phyloP scores from a whole-genome alignment of 2,329 filamentous ascomycete species.

The Coniochaeta sp. region DNA sequence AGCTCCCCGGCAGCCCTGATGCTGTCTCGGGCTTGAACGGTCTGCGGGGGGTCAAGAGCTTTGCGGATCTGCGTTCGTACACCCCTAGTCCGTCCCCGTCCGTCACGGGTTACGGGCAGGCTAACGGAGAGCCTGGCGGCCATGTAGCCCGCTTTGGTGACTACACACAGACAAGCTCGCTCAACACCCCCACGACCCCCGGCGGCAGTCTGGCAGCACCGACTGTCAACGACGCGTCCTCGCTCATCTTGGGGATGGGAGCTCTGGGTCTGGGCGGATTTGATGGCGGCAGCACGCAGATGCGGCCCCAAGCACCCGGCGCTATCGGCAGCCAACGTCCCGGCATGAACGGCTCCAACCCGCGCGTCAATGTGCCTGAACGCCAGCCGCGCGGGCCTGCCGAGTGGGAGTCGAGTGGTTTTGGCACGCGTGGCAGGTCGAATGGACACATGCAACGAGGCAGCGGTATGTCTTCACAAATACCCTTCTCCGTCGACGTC shows the following conservation, averaged over 20 bases:
- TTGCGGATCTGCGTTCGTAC: conserved; percentile 90
- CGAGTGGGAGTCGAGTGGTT: conserved; percentile 51
- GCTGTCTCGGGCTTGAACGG: conserved; percentile 61
- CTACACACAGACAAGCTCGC: conserved; percentile 28
- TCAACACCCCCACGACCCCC: conserved; percentile 30
- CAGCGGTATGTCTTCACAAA: conserved; percentile 40
- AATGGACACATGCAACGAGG: conserved; percentile 57
- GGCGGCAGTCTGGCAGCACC: conserved; percentile 18
- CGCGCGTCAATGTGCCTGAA: conserved; percentile 43
- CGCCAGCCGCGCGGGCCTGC: conserved; percentile 56
- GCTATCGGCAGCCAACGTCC: conserved; percentile 61
- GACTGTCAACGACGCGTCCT: conserved; percentile 19
- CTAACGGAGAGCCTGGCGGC: conserved; percentile 18
- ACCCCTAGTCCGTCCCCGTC: conserved; percentile 90
- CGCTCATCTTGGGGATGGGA: conserved; percentile 40
- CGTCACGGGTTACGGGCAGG: conserved; percentile 65
- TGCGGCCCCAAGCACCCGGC: conserved; percentile 43
- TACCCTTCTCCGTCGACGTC: neutral
- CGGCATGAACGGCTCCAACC: conserved; percentile 35
- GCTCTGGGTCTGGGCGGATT: conserved; percentile 45
- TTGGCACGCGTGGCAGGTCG: conserved; percentile 43
- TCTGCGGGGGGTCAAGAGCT: conserved; percentile 89
- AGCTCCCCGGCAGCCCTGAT: conserved; percentile 78
- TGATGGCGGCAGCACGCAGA: conserved; percentile 31
- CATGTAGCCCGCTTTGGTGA: conserved; percentile 36